phyloP scores from a whole-genome alignment of 441 rosid species.

The Jatropha multifida region DNA sequence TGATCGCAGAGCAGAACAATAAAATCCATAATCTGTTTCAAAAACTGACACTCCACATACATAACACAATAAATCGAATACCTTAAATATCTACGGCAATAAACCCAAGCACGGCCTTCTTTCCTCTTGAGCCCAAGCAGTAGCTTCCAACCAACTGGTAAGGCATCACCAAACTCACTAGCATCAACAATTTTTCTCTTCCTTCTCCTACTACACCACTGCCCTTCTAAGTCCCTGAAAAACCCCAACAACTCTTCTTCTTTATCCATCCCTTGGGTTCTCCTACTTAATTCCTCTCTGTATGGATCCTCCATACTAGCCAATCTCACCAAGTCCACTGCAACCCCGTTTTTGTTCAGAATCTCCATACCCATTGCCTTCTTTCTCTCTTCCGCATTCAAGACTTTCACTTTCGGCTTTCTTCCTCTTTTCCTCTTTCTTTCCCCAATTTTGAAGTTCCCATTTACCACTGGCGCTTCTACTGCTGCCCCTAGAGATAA shows the following conservation, averaged over 20 bases:
- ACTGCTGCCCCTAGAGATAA: background rate
- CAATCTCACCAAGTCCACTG: conserved; percentile 48
- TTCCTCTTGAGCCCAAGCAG: conserved; percentile 66
- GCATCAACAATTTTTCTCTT: conserved; percentile 83
- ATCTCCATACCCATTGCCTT: conserved; percentile 33
- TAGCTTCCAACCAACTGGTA: conserved; percentile 77
- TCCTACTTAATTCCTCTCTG: conserved; percentile 49
- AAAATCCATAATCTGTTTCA: background rate
- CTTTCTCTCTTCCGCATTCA: conserved; percentile 28
- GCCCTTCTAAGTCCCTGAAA: conserved; percentile 59
- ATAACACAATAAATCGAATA: conserved; percentile 11
- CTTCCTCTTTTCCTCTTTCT: conserved; percentile 69
- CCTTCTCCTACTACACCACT: conserved; percentile 82
- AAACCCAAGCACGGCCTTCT: conserved; percentile 61
- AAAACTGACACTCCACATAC: too few relatives aligned
- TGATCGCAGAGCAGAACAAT: background rate
- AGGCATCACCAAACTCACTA: conserved; percentile 43
- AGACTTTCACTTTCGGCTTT: conserved; percentile 40
- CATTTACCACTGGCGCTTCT: background rate
- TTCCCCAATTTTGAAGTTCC: background rate
- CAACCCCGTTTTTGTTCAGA: conserved; percentile 49
- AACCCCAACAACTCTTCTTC: conserved; percentile 64
- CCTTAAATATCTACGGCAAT: conserved; percentile 74
- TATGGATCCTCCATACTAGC: conserved; percentile 52
- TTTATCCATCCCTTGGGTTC: conserved; percentile 50